Evolutionary conservation across 176 grass and related monocot species (phyloP).

Genomic region (Carex scoparia): DNA sequence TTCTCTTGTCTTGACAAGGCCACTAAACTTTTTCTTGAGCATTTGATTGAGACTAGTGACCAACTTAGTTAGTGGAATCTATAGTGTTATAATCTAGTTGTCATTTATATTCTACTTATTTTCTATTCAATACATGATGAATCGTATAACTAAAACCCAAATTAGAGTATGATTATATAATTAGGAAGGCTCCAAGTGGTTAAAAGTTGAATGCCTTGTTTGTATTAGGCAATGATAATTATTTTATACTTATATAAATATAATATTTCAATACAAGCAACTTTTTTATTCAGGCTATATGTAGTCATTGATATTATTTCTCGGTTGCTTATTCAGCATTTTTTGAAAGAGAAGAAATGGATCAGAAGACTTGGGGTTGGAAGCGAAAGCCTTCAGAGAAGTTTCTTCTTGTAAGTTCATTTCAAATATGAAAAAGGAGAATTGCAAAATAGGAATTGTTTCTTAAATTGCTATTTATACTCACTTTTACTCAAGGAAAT

Average conservation of each 20-base stretch:
- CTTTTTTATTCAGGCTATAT: not conserved
- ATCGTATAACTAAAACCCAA: not conserved
- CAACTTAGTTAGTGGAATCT: constrained; percentile 17
- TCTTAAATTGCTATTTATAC: not conserved
- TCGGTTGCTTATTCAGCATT: not conserved
- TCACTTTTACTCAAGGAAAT: not conserved
- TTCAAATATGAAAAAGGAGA: constrained; percentile 23
- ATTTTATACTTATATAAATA: constrained; percentile 1
- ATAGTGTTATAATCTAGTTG: not conserved
- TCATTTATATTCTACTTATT: constrained; percentile 8
- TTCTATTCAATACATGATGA: not conserved
- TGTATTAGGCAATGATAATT: not conserved
- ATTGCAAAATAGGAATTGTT: constrained; percentile 20
- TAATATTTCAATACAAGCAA: not conserved
- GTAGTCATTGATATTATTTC: not conserved
- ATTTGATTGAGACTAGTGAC: constrained; percentile 15
- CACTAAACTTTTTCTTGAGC: not conserved
- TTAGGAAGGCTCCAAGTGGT: not conserved
- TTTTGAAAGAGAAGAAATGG: constrained; percentile 41
- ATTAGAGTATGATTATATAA: constrained; percentile 1
- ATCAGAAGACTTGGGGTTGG: constrained; percentile 91
- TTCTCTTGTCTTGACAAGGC: not conserved
- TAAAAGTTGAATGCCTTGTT: not conserved
- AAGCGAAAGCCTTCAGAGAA: constrained; percentile 70
- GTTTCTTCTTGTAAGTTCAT: constrained; percentile 31